phyloP scores from a whole-genome alignment of 169 alveolate species.

The Plasmodium coatneyi region DNA sequence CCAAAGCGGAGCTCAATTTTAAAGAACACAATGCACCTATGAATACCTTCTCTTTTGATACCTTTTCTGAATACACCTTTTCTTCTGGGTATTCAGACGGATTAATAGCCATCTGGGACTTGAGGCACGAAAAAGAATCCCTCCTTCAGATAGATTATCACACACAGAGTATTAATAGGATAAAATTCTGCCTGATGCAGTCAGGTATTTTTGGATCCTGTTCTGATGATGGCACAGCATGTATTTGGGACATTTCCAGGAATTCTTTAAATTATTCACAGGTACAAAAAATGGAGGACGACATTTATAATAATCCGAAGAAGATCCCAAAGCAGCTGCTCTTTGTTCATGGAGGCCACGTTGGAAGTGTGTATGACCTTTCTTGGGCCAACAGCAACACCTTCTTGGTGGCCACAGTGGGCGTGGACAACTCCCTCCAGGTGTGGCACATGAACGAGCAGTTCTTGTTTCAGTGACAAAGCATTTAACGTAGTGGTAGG shows the following conservation, averaged over 20 bases:
- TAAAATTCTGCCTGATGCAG: conserved; percentile 78
- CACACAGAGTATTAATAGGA: conserved; percentile 79
- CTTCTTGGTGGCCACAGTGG: conserved; percentile 44
- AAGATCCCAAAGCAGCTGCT: conserved; percentile 77
- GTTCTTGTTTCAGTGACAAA: conserved; percentile 52
- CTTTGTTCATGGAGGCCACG: conserved; percentile 83
- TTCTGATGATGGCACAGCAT: conserved; percentile 81
- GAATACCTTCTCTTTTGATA: conserved; percentile 76
- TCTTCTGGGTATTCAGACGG: conserved; percentile 80
- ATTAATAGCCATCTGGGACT: conserved; percentile 79
- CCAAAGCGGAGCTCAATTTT: conserved; percentile 32
- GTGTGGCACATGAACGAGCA: conserved; percentile 73
- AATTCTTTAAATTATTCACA: conserved; percentile 17
- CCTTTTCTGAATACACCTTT: conserved; percentile 72
- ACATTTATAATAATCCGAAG: conserved; percentile 46
- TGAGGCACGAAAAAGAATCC: conserved; percentile 72
- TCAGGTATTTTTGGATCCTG: conserved; percentile 85
- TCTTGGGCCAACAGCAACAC: conserved; percentile 79
- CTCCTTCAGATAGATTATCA: conserved; percentile 77
- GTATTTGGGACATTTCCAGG: conserved; percentile 80
- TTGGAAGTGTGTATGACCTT: conserved; percentile 81
- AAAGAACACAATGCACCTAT: conserved; percentile 74
- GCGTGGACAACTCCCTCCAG: conserved; percentile 61
- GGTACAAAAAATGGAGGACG: conserved; percentile 43
- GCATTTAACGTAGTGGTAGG: not conserved